Evolutionary conservation across 2,329 filamentous ascomycete genomes (phyloP), one percentile per base, ranked within the genome.

Genomic region (Arthrobotrys conoides): DNA sequence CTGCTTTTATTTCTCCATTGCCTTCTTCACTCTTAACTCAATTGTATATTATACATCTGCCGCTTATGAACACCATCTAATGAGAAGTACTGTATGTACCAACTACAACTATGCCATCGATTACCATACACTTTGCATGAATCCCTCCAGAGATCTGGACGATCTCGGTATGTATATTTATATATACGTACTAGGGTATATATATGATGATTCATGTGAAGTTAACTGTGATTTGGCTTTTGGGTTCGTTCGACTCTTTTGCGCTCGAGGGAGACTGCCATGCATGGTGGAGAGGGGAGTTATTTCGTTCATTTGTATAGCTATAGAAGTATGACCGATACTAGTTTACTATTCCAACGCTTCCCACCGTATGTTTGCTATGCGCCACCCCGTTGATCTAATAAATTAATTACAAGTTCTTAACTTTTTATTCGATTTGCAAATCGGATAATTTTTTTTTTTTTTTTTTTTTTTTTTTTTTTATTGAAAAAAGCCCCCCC

Each of bases 381-480:
- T 53, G 48, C 46, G 63, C 44, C 44, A 27, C 20, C 46, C 36
- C 36, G 27, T 61, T 36, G 57, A 14, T 68, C 44, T 53, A 68
- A 46, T 68, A 12, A 55, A 44, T 46, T 30, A 57, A 57, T 57
- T 68, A 67, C 22, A 38, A 41, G 33, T n/a, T 65, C 30, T 57
- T 38, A 57, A 46, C 33, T 55, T 55, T 55, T 55, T 24, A 6
- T 44, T 61, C 14, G 14, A 22, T 57, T 68, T 20, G 36, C n/a
- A 8, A 49, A 30, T 44, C n/a, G n/a, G 20, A 55, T 36, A n/a
- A 14, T 67, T 67, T 67, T 66, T 53, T 66, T 67, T 41, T 55
- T n/a, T 20, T 20, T 44, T 46, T 46, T 9, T 44, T 20, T n/a
- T 55, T 41, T 41, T 41, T 41, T 41, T 55, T 14, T 67, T 30